phyloP scores from a whole-genome alignment of 2,329 filamentous ascomycete genomes.

The Penicillium sp. region DNA sequence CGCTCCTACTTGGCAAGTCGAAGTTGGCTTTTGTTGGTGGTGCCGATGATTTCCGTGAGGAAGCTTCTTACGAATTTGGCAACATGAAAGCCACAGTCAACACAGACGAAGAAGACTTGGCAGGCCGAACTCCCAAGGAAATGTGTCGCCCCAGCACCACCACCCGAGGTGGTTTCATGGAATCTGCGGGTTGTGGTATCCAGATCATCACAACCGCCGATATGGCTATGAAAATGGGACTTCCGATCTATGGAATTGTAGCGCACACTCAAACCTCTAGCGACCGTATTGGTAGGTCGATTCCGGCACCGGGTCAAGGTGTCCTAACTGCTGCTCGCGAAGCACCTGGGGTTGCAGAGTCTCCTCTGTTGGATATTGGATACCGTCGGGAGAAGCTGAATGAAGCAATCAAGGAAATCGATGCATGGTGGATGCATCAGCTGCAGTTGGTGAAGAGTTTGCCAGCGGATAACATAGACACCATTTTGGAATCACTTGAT shows the following conservation, averaged over 20 bases:
- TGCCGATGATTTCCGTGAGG: conserved; percentile 98
- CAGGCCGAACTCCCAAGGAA: conserved; percentile 73
- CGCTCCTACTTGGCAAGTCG: conserved; percentile 96
- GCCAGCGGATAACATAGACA: not conserved
- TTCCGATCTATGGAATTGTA: conserved; percentile 92
- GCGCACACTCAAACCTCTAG: conserved; percentile 93
- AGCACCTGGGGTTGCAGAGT: conserved; percentile 83
- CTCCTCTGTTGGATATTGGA: conserved; percentile 92
- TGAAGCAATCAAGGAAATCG: conserved; percentile 64
- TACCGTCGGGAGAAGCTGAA: conserved; percentile 95
- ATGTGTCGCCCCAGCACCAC: conserved; percentile 80
- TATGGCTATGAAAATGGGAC: conserved; percentile 95
- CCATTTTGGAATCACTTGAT: not conserved
- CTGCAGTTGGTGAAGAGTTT: not conserved
- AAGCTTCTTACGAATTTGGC: conserved; percentile 98
- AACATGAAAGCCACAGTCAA: conserved; percentile 99
- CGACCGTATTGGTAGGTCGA: conserved; percentile 97
- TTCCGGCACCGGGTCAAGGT: conserved; percentile 94
- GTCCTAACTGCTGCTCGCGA: conserved; percentile 94
- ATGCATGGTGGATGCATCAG: not conserved
- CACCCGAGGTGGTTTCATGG: conserved; percentile 97
- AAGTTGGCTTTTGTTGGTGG: conserved; percentile 96
- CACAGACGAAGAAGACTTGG: conserved; percentile 89
- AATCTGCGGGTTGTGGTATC: conserved; percentile 96
- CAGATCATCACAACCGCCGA: conserved; percentile 97